Percentiles rank a stretch among this genome's conserved stretches.
phyloP scores from a whole-genome alignment of 257 asterid species.

The Haberlea rhodopensis region DNA sequence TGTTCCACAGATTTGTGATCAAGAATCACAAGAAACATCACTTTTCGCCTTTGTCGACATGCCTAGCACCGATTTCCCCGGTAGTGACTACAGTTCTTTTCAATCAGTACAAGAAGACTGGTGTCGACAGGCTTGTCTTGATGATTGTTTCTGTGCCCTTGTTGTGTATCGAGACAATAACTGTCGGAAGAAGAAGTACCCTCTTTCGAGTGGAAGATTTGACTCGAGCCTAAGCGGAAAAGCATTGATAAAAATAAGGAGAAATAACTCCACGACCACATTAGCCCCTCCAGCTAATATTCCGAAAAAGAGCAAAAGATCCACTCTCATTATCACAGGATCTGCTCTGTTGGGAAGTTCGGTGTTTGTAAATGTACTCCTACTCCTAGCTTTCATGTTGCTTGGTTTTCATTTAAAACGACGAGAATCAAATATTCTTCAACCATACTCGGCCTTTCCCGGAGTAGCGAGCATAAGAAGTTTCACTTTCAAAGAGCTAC shows the following conservation, averaged over 20 bases:
- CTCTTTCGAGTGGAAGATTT: constrained; percentile 38
- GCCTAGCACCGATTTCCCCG: constrained; percentile 29
- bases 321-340: constrained; percentile 20
- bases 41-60: constrained; percentile 14
- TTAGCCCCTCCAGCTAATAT: neutral
- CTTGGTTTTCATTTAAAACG: neutral
- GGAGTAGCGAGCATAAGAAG: constrained; percentile 18
- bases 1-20: constrained; percentile 23
- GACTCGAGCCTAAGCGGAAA: neutral
- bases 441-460: neutral
- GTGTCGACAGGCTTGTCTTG: constrained; percentile 37
- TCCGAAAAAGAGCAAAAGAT: neutral
- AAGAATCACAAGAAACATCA: neutral
- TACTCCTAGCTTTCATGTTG: neutral
- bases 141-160: constrained; percentile 49
- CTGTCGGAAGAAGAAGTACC: constrained; percentile 47
- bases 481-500: constrained; percentile 25
- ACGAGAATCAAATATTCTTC: neutral
- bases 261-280: neutral
- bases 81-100: constrained; percentile 6
- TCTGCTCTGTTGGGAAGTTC: constrained; percentile 25
- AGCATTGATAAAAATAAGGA: constrained; percentile 35
- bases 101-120: constrained; percentile 15
- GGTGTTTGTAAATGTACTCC: constrained; percentile 17
- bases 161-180: constrained; percentile 14